A percentile compares a stretch with the other conserved stretches of the same genome.
Evolutionary conservation across 2,329 filamentous ascomycete genomes (phyloP).

Genomic region (Colletotrichum salicis): DNA sequence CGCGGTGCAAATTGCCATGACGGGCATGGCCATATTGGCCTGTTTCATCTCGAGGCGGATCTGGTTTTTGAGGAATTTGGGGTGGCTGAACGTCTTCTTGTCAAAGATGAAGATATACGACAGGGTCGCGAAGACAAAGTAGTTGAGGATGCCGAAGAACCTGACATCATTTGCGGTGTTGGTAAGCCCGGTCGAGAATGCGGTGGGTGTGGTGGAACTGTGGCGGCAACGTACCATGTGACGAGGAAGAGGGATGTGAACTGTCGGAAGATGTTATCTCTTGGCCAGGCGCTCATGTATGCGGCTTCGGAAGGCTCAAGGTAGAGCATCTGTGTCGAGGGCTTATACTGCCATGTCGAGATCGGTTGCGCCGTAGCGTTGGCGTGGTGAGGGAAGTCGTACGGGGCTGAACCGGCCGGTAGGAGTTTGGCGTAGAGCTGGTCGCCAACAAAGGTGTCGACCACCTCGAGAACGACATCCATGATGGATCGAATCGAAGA

Average conservation of each 20-base stretch:
- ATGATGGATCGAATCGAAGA: constrained; percentile 61
- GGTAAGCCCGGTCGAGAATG: constrained; percentile 7
- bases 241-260: constrained; percentile 81
- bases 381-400: constrained; percentile 61
- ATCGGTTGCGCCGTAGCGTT: constrained; percentile 67
- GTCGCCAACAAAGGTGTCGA: constrained; percentile 86
- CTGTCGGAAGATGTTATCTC: constrained; percentile 84
- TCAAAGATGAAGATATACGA: constrained; percentile 94
- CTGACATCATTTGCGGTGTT: constrained; percentile 55
- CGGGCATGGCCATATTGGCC: constrained; percentile 78
- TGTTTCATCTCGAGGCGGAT: constrained; percentile 86
- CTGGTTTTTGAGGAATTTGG: constrained; percentile 95
- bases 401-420: constrained; percentile 67
- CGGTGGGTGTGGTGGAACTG: neutral
- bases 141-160: constrained; percentile 85
- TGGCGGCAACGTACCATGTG: constrained; percentile 74
- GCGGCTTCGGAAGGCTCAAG: constrained; percentile 79
- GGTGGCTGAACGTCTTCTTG: constrained; percentile 87
- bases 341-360: constrained; percentile 75
- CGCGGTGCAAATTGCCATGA: constrained; percentile 84
- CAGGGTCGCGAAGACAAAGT: constrained; percentile 84
- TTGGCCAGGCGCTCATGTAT: constrained; percentile 79
- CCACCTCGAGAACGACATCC: constrained; percentile 90
- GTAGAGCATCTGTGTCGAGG: constrained; percentile 75
- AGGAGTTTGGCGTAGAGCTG: constrained; percentile 77